Evolutionary conservation across 208 protist genomes (phyloP).

Genomic region (Acanthamoeba healyi): DNA sequence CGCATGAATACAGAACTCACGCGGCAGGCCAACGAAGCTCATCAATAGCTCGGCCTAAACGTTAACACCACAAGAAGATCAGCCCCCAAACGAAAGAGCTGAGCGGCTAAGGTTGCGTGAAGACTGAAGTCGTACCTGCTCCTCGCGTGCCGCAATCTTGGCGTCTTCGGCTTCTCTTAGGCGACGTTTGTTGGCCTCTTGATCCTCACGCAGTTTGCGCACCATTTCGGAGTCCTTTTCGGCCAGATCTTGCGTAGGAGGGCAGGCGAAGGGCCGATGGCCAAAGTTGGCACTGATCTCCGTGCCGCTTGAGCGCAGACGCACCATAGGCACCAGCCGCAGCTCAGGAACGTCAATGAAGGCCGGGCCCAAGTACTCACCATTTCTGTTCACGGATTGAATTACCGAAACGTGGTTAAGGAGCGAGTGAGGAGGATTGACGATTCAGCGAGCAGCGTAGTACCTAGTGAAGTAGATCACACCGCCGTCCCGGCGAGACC

Average conservation of each 20-base stretch:
- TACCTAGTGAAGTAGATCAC: constrained; percentile 77
- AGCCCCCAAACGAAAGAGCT: neutral
- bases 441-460: neutral
- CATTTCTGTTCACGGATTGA: constrained; percentile 38
- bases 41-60: constrained; percentile 61
- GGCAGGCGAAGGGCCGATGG: neutral
- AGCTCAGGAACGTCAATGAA: constrained; percentile 68
- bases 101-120: neutral
- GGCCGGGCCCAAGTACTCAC: constrained; percentile 55
- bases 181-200: constrained; percentile 33
- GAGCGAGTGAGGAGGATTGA: neutral
- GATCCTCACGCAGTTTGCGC: constrained; percentile 35
- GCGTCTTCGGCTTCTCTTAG: constrained; percentile 33
- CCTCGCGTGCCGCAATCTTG: constrained; percentile 13
- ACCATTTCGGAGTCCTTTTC: constrained; percentile 61
- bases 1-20: constrained; percentile 62
- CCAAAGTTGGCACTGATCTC: constrained; percentile 67
- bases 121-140: neutral
- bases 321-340: constrained; percentile 29
- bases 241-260: constrained; percentile 13
- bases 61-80: neutral
- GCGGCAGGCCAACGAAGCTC: constrained; percentile 64
- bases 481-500: constrained; percentile 19
- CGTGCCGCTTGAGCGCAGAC: constrained; percentile 33
- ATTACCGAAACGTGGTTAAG: neutral